Evolutionary conservation across 148 eudicot species (phyloP).

Genomic region (Hydrangea macrophylla): DNA sequence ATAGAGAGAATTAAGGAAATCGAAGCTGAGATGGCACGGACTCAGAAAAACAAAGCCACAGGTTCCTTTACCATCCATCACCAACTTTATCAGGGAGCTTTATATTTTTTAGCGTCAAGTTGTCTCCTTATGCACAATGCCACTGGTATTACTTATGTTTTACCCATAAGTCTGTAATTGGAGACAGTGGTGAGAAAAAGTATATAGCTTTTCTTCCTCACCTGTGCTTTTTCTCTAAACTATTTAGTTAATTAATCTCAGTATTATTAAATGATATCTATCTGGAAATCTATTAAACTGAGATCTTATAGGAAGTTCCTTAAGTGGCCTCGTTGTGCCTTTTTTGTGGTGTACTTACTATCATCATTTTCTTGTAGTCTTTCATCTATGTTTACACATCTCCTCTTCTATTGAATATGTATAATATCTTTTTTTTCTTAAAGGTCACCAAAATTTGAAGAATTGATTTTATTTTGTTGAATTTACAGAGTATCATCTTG

Average conservation of each 20-base stretch:
- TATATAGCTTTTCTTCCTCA: neutral
- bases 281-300: neutral
- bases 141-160: neutral
- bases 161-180: neutral
- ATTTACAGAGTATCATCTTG: conserved; percentile 90
- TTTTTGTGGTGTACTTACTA: neutral
- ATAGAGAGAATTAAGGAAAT: conserved; percentile 94
- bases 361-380: neutral
- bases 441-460: neutral
- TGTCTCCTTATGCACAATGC: neutral
- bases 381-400: neutral
- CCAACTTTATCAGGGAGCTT: neutral
- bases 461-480: conserved; percentile 5
- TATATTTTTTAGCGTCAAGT: neutral
- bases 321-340: neutral
- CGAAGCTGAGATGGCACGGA: conserved; percentile 99
- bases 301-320: too few species aligned
- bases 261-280: neutral
- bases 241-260: neutral
- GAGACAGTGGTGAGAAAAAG: neutral
- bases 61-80: conserved; percentile 33
- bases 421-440: neutral
- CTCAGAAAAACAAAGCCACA: conserved; percentile 99
- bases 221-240: neutral
- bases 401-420: conserved; percentile 1